Base-by-base conservation (phyloP, 2,329 filamentous ascomycete species). In the Aspergillus piperis region DNA sequence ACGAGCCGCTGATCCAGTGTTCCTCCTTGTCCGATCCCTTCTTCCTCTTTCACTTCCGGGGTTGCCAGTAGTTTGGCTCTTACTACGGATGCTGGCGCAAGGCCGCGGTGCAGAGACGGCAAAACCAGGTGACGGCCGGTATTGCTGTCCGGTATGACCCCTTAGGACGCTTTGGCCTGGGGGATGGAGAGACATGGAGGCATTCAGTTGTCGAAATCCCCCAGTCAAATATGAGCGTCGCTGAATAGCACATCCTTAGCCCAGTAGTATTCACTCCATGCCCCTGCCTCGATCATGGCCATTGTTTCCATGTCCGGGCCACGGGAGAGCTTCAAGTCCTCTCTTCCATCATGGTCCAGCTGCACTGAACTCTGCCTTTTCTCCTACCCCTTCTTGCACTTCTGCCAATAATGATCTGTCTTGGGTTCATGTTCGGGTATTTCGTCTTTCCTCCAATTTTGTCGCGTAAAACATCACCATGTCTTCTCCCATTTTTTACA, bases 21-120 rank as follows among this genome's bases (percentile, higher is more conserved):
- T 27, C 32, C 32, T 27, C n/a, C 44, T 15, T 49, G 44, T 49
- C 44, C 44, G 44, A 27, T 25, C 13, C 44, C 23, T 23, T 49
- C 21, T 17, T 27, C 19, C 41, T 44, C 41, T 44, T 21, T 13
- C 17, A 21, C 41, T 44, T 23, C 41, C 41, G 25, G 25, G 23
- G 11, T 30, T 27, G 47, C 47, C 23, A 8, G 50, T 48, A 44
- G 48, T 57, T 54, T 57, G 59, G 57, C 59, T 62, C 53, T 59
- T 62, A 64, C 62, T 64, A 65, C 62, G 57, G 32, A 65, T 56
- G 48, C 53, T 54, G 38, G 25, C 36, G 27, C 39, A 23, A 54
- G 52, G 21, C 23, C 15, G 38, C 38, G n/a, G 38, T 54, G 25
- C 52, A 54, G 21, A 13, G 41, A 41, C 52, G 36, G 21, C 51